Evolutionary conservation across 805 yeast species (phyloP), one percentile per base, ranked within the genome.

Genomic region (Kuraishia capsulata): DNA sequence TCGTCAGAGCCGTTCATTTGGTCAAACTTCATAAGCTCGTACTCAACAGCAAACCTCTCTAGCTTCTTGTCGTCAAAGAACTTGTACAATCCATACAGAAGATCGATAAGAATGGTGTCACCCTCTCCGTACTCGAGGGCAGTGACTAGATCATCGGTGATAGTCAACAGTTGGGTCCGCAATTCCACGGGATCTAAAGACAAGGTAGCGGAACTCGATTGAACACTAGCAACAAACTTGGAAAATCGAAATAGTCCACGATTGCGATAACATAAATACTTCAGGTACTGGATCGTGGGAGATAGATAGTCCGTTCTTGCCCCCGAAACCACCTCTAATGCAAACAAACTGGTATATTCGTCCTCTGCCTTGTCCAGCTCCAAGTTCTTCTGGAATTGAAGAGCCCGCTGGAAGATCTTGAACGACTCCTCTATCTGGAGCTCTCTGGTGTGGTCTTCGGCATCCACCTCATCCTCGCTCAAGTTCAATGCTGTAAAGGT

Each of bases 391-490:
- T 92, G 90, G 8, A 61, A 61, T 8, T 59, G 56, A 33, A 92
- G 62, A 0, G 96, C 96, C 17, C 60, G 58, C 48, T 86, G 86
- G 53, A 82, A 87, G 10, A 78, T 59, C 46, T 75, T 76, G 54
- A 82, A 81, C 3, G 95, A 92, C 51, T 83, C 84, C 56, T 92
- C 97, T 17, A 79, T 71, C 60, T 90, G 97, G 19, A 90, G 64
- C 54, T 92, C 99, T 35, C 96, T 66, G 1, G 97, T 82, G 51
- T 88, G 95, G 45, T 87, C 90, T 45, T 89, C 96, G 25, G 81
- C 82, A 45, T 85, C 90, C 26, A 74, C 64, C 37, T 82, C 85
- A 51, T 84, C 94, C 40, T 82, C 90, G 30, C 73, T 73, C 34
- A 81, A 61, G 51, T 90, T 90, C 33, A 89, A 67, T 2, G 97